Base-by-base conservation (phyloP, 768 basidiomycete species). In the Boletus edulis region DNA sequence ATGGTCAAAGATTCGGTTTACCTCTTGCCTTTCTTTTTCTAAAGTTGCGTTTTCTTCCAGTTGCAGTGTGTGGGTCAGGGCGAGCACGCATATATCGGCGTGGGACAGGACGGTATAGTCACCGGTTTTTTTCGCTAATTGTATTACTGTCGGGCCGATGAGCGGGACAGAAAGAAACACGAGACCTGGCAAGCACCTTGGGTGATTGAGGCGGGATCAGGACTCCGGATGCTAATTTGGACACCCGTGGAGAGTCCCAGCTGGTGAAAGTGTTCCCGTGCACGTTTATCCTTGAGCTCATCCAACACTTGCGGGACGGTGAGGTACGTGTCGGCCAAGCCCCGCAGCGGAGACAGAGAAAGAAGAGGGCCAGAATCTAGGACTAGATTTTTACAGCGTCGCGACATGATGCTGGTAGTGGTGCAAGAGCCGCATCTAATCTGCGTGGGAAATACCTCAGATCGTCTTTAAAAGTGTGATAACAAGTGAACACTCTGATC, bases 341-440 rank as follows among this genome's bases (percentile, higher is more conserved):
- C 93, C n/a, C 92, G 81, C 10, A 98, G 80, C 0, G 95, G 93
- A 0, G 89, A 87, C 3, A 96, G 77, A 4, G 93, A 92, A 4
- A 98, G 84, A 1, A 98, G 77, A 4, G 96, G 95, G 2, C 94
- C 94, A 1, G 96, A 89, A 81, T 98, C 96, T 46, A 98, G 85
- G 8, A 98, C 87, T 14, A 98, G 82, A 57, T 82, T 84, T 68
- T 82, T 87, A 73, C 89, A 91, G 53, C 78, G 80, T 14, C 77
- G 76, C 13, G 67, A 24, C 70, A 73, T 72, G 57, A 46, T 17
- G 46, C n/a, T 45, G 51, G 9, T 32, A 10, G 22, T 14, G 27
- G 29, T 29, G 29, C 29, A 29, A 29, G 29, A 32, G 32, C 41
- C 29, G 27, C 34, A 47, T 54, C 46, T 54, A 47, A 62, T 61